Evolutionary conservation across 2,329 filamentous ascomycete genomes (phyloP), one percentile per base, ranked within the genome.

Genomic region (Trichothecium sympodiale): DNA sequence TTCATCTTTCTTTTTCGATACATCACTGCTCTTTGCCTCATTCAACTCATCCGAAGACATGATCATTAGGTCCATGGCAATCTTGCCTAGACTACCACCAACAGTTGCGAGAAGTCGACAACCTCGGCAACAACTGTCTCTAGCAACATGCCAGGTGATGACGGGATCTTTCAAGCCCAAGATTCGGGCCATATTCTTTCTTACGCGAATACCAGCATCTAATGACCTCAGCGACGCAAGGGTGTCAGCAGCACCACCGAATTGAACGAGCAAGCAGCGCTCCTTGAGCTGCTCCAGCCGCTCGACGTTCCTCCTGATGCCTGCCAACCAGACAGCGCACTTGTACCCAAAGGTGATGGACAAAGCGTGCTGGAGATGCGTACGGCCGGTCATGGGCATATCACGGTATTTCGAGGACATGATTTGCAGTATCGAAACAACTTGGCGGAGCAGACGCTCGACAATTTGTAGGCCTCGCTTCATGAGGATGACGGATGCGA

Each of bases 271-370:
- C 3, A 75, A 46, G 26, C 59, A 57, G 4, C 69, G 59, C 1
- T 53, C 44, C 33, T 62, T 56, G 4, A 74, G 49, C 35, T 73
- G 56, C 6, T 58, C 44, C 3, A 74, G 53, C 2, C 71, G 54
- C 28, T 69, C 58, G 0, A 57, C 46, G 38, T 74, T 68, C 1
- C 70, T 56, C 7, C 63, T 56, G 3, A 74, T 57, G 1, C 64
- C 53, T 1, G 66, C 66, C 0, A 75, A 55, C 55, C 65, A 74
- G 0, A 73, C 66, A 2, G 69, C 70, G 34, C 65, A 69, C 46
- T 74, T 74, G 48, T 73, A 73, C 2, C 71, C 71, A 43, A 74
- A 74, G 0, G 70, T 74, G 14, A 69, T 60, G 0, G 71, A 70
- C 0, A 74, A 52, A 0, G 71, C 71, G 46, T 76, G 70, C 40